A percentile compares a stretch with the other conserved stretches of the same genome.
Evolutionary conservation across 2,329 filamentous ascomycete species (phyloP).

Genomic region (Lasiodiplodia sp.): DNA sequence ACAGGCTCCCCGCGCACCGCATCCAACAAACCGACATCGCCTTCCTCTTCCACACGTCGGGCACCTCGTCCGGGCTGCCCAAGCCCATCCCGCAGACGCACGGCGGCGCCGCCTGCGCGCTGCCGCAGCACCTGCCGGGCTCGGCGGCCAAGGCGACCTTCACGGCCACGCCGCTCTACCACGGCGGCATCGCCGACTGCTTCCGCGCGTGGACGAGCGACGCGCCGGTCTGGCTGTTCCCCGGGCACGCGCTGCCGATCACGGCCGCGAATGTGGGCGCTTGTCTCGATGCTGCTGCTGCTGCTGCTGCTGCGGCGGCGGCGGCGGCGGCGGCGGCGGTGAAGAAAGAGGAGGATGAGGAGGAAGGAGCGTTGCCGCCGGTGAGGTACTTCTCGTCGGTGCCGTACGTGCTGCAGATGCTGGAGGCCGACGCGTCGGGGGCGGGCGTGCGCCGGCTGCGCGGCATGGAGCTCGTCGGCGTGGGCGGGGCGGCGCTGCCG

Average conservation of each 20-base stretch:
- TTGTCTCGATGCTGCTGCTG: conserved; percentile 53
- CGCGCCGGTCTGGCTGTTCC: conserved; percentile 69
- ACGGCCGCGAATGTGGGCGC: conserved; percentile 62
- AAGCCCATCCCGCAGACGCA: conserved; percentile 69
- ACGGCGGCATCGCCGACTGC: conserved; percentile 69
- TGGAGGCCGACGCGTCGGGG: conserved; percentile 51
- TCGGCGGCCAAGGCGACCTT: conserved; percentile 59
- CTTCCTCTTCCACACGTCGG: conserved; percentile 70
- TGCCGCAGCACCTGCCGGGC: conserved; percentile 56
- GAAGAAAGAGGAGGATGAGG: neutral
- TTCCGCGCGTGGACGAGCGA: conserved; percentile 68
- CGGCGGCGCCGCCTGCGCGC: conserved; percentile 61
- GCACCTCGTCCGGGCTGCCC: conserved; percentile 68
- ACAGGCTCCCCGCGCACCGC: neutral
- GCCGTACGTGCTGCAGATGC: conserved; percentile 64
- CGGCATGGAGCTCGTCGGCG: conserved; percentile 67
- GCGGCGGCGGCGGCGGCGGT: neutral
- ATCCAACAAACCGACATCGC: conserved; percentile 54
- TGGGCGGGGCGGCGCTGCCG: conserved; percentile 68
- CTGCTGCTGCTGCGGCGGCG: no score
- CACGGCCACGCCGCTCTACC: conserved; percentile 71
- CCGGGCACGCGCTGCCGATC: conserved; percentile 62
- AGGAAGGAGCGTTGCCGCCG: conserved; percentile 32
- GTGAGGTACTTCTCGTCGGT: conserved; percentile 69
- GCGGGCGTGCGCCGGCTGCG: conserved; percentile 53